Conservation (phyloP, 352 stramenopile species). For the Globisporangium viniferum region DNA sequence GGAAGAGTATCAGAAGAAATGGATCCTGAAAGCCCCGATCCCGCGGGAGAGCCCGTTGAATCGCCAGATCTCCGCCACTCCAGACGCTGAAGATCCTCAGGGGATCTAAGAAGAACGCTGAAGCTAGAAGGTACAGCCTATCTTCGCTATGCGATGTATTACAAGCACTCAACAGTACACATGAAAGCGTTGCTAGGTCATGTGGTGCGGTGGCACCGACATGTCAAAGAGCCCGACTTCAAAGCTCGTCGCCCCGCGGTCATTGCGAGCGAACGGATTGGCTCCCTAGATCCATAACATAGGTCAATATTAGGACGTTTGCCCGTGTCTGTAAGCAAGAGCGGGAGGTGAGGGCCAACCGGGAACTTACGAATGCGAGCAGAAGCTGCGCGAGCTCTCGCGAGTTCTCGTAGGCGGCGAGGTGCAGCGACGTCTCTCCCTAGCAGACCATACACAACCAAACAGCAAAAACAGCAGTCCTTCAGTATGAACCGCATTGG, state of each 20-base stretch:
- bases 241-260: slow-evolving; percentile 28
- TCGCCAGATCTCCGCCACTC: slow-evolving; percentile 46
- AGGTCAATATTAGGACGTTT: not conserved
- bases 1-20: slow-evolving; percentile 69
- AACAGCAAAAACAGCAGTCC: not conserved
- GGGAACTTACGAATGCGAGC: slow-evolving; percentile 26
- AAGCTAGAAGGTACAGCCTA: not conserved
- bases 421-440: slow-evolving; percentile 29
- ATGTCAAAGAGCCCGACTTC: slow-evolving; percentile 36
- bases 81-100: slow-evolving; percentile 6
- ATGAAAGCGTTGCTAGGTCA: slow-evolving; percentile 18
- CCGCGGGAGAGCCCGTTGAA: slow-evolving; percentile 46
- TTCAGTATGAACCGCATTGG: not conserved
- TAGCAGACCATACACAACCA: not conserved
- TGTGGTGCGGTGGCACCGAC: slow-evolving; percentile 32
- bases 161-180: too few species aligned
- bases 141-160: not conserved
- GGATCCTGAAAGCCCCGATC: slow-evolving; percentile 50
- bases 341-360: not conserved
- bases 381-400: slow-evolving; percentile 30
- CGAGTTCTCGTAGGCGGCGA: slow-evolving; percentile 32
- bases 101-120: not conserved
- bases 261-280: slow-evolving; percentile 31
- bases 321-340: not conserved
- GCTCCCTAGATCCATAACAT: slow-evolving; percentile 19